Base-by-base conservation (phyloP, 441 rosid genomes). In the Daphne laureola region DNA sequence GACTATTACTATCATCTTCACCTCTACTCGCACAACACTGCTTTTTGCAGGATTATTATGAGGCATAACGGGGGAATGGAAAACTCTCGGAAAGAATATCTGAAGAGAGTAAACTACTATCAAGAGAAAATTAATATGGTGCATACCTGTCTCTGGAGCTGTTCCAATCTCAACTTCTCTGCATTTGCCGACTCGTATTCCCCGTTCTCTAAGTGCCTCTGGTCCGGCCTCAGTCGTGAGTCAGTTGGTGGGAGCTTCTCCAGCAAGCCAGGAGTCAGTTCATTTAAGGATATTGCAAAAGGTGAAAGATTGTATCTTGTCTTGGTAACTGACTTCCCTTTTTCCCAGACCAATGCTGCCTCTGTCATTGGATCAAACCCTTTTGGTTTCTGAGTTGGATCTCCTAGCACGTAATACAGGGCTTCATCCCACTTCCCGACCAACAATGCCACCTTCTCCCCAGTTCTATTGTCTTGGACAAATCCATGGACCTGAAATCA, bases 371-470 rank as follows among this genome's bases (percentile, higher is more conserved):
- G 96, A 66, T 91, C 98, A 64, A 86, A 91, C 13, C 93, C 96
- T 62, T 86, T 90, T 14, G 96, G 98, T 59, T 91, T 91, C 43
- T 75, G 72, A 1, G 84, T 80, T 49, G 87, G 93, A 78, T 86
- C 96, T 51, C 98, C 98, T 53, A 82, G 60, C 23, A 86, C 96
- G 62, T 83, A 88, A 79, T 91, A 91, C 84, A 91, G 75, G 18
- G 95, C 98, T 66, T 79, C 98, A 57, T 91, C 98, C 96, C 98
- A 91, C 80, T 91, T 91, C 7, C 98, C 96, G 54, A 91, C 75
- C 76, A 91, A 59, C 79, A 88, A 68, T 23, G 96, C 98, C 21
- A 91, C 95, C 79, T 86, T 91, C 80, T 91, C 93, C 58, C 95
- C 98, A 1, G 89, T 91, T 62, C 78, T 82, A 57, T 82, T 87